Percentiles rank a stretch among this genome's conserved stretches.
Conservation (phyloP, 441 rosid genomes). For the Eutrema salsugineum region DNA sequence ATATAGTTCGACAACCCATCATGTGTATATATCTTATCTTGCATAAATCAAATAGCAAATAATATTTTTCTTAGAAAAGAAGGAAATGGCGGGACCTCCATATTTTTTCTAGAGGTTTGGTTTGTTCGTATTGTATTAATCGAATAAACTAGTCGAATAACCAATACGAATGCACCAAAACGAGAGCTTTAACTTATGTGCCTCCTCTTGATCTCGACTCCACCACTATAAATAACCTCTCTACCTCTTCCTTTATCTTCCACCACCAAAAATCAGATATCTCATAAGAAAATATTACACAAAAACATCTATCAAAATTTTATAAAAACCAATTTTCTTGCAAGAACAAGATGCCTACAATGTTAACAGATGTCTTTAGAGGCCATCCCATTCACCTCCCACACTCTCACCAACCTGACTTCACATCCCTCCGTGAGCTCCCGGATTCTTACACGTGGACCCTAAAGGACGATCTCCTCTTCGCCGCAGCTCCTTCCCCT, state of each 20-base stretch:
- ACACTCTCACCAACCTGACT: slow-evolving; percentile 52
- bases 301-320: background rate
- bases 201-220: slow-evolving; percentile 17
- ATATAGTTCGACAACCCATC: slow-evolving; percentile 16
- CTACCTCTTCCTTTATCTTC: slow-evolving; percentile 10
- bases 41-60: background rate
- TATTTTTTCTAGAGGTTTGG: slow-evolving; percentile 28
- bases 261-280: slow-evolving; percentile 15
- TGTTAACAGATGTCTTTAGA: slow-evolving; percentile 52
- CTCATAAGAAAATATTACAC: background rate
- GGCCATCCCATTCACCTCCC: slow-evolving; percentile 58
- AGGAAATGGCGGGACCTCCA: slow-evolving; percentile 35
- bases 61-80: slow-evolving; percentile 15
- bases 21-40: slow-evolving; percentile 15
- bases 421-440: slow-evolving; percentile 54
- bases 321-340: background rate
- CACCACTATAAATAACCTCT: slow-evolving; percentile 31
- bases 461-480: slow-evolving; percentile 39
- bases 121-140: slow-evolving; percentile 30
- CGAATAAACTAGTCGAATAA: slow-evolving; percentile 24
- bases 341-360: slow-evolving; percentile 56
- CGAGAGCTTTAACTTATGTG: slow-evolving; percentile 11
- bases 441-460: slow-evolving; percentile 84
- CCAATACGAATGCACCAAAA: slow-evolving; percentile 24
- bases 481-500: slow-evolving; percentile 17